Conservation (phyloP, 2,329 filamentous ascomycete species). For the Aspergillus novofumigatus region DNA sequence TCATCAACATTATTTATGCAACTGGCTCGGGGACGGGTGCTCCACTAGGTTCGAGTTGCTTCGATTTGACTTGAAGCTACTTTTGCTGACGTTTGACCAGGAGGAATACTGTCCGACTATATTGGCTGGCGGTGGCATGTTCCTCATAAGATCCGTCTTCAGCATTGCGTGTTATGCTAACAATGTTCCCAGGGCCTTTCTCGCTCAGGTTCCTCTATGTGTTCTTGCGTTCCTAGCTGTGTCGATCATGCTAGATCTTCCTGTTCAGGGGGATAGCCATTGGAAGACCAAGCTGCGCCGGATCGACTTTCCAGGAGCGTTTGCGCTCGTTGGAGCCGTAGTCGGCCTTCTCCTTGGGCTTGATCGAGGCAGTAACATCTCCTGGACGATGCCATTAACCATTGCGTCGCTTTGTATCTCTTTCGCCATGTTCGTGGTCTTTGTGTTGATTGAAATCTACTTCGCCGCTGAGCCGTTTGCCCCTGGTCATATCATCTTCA, state of each 20-base stretch:
- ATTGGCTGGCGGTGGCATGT: constrained; percentile 70
- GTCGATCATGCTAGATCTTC: constrained; percentile 58
- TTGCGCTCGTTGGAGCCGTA: constrained; percentile 62
- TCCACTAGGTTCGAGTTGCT: constrained; percentile 51
- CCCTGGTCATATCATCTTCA: constrained; percentile 68
- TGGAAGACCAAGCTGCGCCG: constrained; percentile 63
- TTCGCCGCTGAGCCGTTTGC: constrained; percentile 69
- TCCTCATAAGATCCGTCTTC: background rate
- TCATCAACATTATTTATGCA: constrained; percentile 69
- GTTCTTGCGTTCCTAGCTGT: constrained; percentile 62
- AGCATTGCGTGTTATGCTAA: constrained; percentile 9
- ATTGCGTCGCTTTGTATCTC: constrained; percentile 55
- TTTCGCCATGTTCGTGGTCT: constrained; percentile 59
- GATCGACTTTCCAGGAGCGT: constrained; percentile 70
- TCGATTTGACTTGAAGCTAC: background rate
- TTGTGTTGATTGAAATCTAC: constrained; percentile 64
- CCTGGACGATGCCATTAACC: constrained; percentile 60
- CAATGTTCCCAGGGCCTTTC: constrained; percentile 56
- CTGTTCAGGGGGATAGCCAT: constrained; percentile 53
- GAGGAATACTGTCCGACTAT: constrained; percentile 65
- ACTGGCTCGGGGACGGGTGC: constrained; percentile 65
- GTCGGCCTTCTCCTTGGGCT: constrained; percentile 64
- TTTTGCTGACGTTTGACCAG: constrained; percentile 18
- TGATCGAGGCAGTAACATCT: constrained; percentile 68
- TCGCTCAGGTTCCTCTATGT: constrained; percentile 66